Percentiles rank a stretch among this genome's conserved stretches.
Conservation (phyloP, 257 asterid species). For the Solanum chaucha region DNA sequence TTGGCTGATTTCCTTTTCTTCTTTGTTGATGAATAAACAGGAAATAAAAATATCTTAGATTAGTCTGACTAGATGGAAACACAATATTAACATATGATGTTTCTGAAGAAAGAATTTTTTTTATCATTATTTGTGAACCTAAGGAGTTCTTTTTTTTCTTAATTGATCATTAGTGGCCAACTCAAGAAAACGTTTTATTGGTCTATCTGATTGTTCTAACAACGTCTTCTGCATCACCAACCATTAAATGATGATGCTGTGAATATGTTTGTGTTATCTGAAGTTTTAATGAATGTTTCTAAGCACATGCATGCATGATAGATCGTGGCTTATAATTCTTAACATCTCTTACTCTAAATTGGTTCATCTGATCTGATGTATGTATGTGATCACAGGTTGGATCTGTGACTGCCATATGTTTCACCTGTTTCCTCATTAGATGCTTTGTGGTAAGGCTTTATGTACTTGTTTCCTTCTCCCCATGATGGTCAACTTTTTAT, state of each 20-base stretch:
- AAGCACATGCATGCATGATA: neutral
- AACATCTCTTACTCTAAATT: neutral
- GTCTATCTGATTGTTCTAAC: neutral
- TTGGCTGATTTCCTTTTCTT: neutral
- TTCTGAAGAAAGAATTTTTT: neutral
- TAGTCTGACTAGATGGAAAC: neutral
- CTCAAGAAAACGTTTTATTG: neutral
- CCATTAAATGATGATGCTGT: neutral
- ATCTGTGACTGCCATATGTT: conserved; percentile 90
- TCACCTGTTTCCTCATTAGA: conserved; percentile 78
- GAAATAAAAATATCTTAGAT: neutral
- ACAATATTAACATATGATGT: neutral
- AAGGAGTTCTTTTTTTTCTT: neutral
- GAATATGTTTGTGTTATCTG: neutral
- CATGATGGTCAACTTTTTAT: neutral
- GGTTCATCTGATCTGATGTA: neutral
- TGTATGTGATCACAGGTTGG: conserved; percentile 55
- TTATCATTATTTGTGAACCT: neutral
- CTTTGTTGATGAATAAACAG: neutral
- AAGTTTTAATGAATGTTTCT: neutral
- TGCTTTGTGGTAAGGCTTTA: conserved; percentile 69
- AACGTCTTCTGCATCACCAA: neutral
- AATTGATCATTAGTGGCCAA: neutral
- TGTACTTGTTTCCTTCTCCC: neutral
- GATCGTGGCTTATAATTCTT: neutral